Evolutionary conservation across 2,329 filamentous ascomycete genomes (phyloP).

Genomic region (Verticillium isaacii): DNA sequence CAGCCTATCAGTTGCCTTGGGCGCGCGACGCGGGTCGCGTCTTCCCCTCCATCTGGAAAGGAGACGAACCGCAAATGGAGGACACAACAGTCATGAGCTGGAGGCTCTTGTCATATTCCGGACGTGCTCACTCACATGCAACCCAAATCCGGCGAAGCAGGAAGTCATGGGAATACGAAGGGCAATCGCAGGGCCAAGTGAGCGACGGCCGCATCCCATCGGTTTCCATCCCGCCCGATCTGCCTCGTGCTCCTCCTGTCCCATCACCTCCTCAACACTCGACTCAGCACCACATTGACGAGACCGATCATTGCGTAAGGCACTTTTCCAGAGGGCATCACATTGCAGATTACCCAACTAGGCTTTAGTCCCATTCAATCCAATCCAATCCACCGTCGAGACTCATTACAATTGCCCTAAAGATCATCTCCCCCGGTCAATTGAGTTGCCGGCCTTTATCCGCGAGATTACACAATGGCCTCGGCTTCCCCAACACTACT

Average conservation of each 20-base stretch:
- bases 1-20: not conserved
- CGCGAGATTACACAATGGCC: slow-evolving; percentile 22
- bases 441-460: slow-evolving; percentile 13
- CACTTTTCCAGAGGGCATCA: not conserved
- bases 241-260: not conserved
- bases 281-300: not conserved
- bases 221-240: not conserved
- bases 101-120: not conserved
- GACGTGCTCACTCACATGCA: not conserved
- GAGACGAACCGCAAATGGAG: not conserved
- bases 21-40: not conserved
- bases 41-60: not conserved
- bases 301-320: not conserved
- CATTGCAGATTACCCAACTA: not conserved
- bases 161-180: not conserved
- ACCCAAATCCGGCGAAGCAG: not conserved
- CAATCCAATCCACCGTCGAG: not conserved
- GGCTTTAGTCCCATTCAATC: not conserved
- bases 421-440: not conserved
- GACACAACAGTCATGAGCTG: not conserved
- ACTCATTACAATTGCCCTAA: not conserved
- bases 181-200: not conserved
- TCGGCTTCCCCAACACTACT: slow-evolving; percentile 7
- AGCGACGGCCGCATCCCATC: not conserved
- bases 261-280: not conserved